Evolutionary conservation across 441 rosid species (phyloP).

Genomic region (Mallotus repandus): DNA sequence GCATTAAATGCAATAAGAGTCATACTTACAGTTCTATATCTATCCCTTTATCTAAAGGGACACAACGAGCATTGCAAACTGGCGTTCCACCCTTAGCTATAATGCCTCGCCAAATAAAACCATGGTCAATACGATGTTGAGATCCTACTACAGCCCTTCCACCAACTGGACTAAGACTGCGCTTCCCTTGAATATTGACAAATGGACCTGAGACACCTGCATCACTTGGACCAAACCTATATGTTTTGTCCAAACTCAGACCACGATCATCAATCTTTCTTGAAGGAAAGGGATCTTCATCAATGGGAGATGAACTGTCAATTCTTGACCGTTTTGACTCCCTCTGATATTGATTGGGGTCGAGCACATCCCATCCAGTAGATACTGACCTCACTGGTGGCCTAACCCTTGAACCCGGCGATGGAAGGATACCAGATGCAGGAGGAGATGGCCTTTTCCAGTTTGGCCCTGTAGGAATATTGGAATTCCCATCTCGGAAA

Average conservation of each 20-base stretch:
- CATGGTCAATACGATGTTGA: slow-evolving; percentile 40
- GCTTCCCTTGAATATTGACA: slow-evolving; percentile 40
- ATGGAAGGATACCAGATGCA: slow-evolving; percentile 54
- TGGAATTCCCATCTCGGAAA: slow-evolving; percentile 36
- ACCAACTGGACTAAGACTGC: slow-evolving; percentile 48
- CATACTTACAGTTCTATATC: slow-evolving; percentile 62
- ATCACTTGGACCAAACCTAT: slow-evolving; percentile 44
- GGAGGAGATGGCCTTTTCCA: slow-evolving; percentile 77
- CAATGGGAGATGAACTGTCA: slow-evolving; percentile 48
- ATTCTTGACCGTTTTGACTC: slow-evolving; percentile 70
- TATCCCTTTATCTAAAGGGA: slow-evolving; percentile 57
- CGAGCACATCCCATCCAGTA: slow-evolving; percentile 81
- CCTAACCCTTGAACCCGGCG: slow-evolving; percentile 61
- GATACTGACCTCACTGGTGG: slow-evolving; percentile 50
- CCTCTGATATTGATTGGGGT: slow-evolving; percentile 55
- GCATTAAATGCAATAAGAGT: not conserved
- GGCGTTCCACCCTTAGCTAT: slow-evolving; percentile 84
- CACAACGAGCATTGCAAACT: slow-evolving; percentile 70
- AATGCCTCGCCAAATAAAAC: slow-evolving; percentile 72
- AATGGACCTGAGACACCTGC: slow-evolving; percentile 38
- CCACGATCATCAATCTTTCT: slow-evolving; percentile 54
- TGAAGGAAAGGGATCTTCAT: slow-evolving; percentile 48
- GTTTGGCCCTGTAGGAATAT: slow-evolving; percentile 36
- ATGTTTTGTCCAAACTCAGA: slow-evolving; percentile 41
- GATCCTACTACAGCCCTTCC: slow-evolving; percentile 33